Evolutionary conservation across 1,139 yeast genomes (phyloP).

Genomic region (Geotrichum aggregatum): DNA sequence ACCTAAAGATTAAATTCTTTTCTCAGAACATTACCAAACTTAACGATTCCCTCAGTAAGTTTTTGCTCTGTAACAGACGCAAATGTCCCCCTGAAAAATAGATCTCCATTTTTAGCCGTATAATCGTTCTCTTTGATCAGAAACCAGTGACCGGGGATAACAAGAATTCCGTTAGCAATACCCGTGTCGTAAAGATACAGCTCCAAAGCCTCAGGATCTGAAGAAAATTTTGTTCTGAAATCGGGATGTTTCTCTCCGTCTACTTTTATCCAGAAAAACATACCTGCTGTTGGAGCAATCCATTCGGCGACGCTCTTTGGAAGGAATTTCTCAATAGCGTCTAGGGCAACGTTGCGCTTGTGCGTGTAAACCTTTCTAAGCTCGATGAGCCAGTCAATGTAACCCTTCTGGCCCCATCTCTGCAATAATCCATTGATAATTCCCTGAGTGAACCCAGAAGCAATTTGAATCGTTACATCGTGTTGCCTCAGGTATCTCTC

Average conservation of each 20-base stretch:
- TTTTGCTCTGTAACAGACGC: constrained; percentile 72
- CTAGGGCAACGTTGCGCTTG: constrained; percentile 74
- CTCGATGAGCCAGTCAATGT: constrained; percentile 84
- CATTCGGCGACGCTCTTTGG: constrained; percentile 54
- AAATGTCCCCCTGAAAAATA: constrained; percentile 87
- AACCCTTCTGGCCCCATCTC: constrained; percentile 72
- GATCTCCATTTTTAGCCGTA: constrained; percentile 45
- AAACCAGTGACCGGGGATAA: constrained; percentile 94
- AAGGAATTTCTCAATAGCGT: constrained; percentile 56
- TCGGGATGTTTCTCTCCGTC: constrained; percentile 80
- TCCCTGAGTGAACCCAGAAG: constrained; percentile 81
- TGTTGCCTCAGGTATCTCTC: constrained; percentile 69
- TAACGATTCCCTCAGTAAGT: constrained; percentile 56
- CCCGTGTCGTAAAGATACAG: constrained; percentile 59
- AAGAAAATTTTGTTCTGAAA: constrained; percentile 49
- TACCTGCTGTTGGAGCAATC: constrained; percentile 73
- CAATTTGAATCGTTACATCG: constrained; percentile 77
- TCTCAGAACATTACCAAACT: constrained; percentile 56
- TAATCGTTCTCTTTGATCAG: constrained; percentile 45
- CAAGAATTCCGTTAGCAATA: constrained; percentile 60
- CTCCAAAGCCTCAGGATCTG: constrained; percentile 62
- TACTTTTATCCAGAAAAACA: constrained; percentile 77
- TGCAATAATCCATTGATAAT: constrained; percentile 58
- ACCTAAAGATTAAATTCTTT: constrained; percentile 34
- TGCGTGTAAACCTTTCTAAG: constrained; percentile 75